Evolutionary conservation across 2,329 filamentous ascomycete species (phyloP), one percentile per base, ranked within the genome.

Genomic region (Aureobasidium leucospermi): DNA sequence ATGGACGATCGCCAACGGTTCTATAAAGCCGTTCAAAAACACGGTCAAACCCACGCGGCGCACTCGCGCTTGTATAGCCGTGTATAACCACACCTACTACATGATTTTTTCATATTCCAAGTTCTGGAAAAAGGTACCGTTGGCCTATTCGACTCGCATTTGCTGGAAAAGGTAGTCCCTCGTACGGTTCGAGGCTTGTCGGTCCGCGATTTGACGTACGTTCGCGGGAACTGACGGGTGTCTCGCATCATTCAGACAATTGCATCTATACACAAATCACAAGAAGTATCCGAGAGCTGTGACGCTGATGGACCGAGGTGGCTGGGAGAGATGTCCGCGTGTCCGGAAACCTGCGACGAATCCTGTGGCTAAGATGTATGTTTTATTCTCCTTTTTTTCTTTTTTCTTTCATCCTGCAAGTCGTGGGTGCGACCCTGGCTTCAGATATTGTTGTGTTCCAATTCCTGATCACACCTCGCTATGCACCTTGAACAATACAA

Each of bases 1-100:
- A 31, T 32, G 15, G n/a, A 29, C 39, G 32, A 46, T 41, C 41
- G 31, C 11, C 39, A 56, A 56, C 52, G 52, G 52, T 56, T 56
- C 38, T 46, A 56, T 56, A 39, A 41, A 51, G 47, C 11, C 32
- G 11, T 31, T 8, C 16, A 23, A 2, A 7, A 15, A n/a, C 41
- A 29, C 23, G 34, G 28, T 16, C n/a, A 39, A 52, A 13, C 32
- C 6, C 31, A 55, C 31, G 41, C 31, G 11, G 41, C 31, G 28
- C 31, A n/a, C 28, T 13, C n/a, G 19, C 7, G 11, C 19, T 29
- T 5, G 23, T 4, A 11, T 6, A 46, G 32, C 19, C 31, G 6
- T 46, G 31, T 56, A 46, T 56, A 56, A 41, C 31, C 29, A 36
- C 15, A 39, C 8, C 15, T 43, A 43, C 29, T 32, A 23, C 28